Base-by-base conservation (phyloP, 352 stramenopile species). In the Globisporangium paroecandrum region DNA sequence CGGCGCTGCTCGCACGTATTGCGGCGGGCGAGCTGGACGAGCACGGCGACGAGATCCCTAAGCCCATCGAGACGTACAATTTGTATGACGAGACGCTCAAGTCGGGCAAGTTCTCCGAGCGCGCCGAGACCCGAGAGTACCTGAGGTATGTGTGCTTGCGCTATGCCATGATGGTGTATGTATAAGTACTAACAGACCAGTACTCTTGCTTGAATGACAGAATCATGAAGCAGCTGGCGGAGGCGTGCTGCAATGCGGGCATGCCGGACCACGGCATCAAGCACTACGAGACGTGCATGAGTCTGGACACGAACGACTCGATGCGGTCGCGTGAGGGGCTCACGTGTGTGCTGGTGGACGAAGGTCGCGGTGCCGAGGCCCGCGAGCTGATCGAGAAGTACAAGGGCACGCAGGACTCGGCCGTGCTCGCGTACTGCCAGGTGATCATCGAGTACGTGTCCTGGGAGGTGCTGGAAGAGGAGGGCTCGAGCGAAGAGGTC, bases 371-470 rank as follows among this genome's bases (percentile, higher is more conserved):
- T 20, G 85, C 75, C 4, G 85, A 95, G 61, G 88, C 86, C 5
- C 81, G 88, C 2, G 77, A 66, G 24, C 65, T 94, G 47, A 82
- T 95, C 61, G 86, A 94, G 24, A 71, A 86, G 51, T 85, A 89
- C 71, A 34, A 51, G 7, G 69, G 71, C 29, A 73, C 75, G 34
- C 68, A 82, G 13, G 55, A 77, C 13, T 92, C 88, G 43, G 80
- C 85, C 1, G 77, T 95, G 62, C 69, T 95, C 5, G 88, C 87
- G 29, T 95, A 94, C 66, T 94, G 86, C 60, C 84, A 81, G 34
- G 87, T 94, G 55, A 86, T 95, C 36, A 77, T 95, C 43, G 88
- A 95, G 68, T 95, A 95, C 73, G 85, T 95, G 46, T 93, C 84
- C 24, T 95, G 88, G 88, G 88, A 95, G 67, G 88, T 95, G 58